Evolutionary conservation across 345 rosid genomes (phyloP), one percentile per base, ranked within the genome.

Genomic region (Bretschneidera sinensis): DNA sequence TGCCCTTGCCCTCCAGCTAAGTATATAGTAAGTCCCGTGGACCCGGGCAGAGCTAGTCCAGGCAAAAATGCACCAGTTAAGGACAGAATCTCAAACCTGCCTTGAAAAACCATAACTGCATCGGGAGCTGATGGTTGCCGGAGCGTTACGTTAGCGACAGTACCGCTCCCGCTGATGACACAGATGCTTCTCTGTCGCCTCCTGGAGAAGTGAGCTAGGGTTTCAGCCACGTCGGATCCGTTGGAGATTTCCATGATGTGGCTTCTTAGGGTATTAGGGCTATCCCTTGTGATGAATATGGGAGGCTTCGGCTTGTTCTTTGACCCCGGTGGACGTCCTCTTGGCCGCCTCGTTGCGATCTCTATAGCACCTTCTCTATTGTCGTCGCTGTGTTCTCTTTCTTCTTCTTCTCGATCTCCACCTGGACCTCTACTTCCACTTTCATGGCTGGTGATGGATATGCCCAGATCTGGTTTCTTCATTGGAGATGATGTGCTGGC

Each of bases 391-490:
- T 81, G 79, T n/a, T 81, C 81, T 52, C 74, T 71, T 15, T 79
- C 73, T 39, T 84, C 79, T 31, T 81, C 84, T 53, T 78, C 75
- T 4, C 72, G 82, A 5, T 62, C 76, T 54, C 33, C 15, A 39
- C 68, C 68, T 6, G 62, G 55, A 53, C 75, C 64, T 33, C 76
- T 68, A 39, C 83, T 70, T 62, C 72, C 82, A 13, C 71, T 62
- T 11, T 76, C 67, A 53, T 66, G 79, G 57, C 65, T 81, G 47
- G 78, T 61, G 71, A 84, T 81, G 61, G 90, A 85, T 69, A 85
- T 85, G 50, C 85, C 85, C 57, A 85, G 87, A 82, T 85, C 87
- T 72, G 90, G 83, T 66, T 79, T 82, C 78, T 84, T 79, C 79
- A 84, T 58, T 22, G 79, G 83, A 76, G 89, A 76, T 1, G 90